Percentiles rank a stretch among this genome's conserved stretches.
These are phyloP conservation scores for Fonsecaea erecta DNA, from an alignment of 2,329 filamentous ascomycete species.

Conservation along the genomic window DNA sequence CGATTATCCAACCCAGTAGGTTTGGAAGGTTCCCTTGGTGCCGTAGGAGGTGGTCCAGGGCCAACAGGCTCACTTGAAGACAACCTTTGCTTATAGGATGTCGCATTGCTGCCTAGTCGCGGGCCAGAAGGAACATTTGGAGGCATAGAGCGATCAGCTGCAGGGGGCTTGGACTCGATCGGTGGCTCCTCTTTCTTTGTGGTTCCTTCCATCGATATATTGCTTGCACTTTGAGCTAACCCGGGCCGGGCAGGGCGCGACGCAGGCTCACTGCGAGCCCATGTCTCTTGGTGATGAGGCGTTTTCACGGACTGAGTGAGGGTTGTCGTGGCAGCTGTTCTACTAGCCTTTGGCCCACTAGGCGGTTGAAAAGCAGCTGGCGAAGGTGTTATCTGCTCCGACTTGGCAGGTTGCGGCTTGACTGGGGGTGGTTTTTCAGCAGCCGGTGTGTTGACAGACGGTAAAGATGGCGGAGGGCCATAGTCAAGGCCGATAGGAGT, in stretches of 20 bases:
- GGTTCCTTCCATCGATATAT: conserved; percentile 19
- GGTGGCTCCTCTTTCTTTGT: conserved; percentile 27
- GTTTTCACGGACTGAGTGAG: conserved; percentile 19
- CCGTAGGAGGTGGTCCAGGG: conserved; percentile 23
- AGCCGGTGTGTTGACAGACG: conserved; percentile 29
- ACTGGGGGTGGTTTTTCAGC: conserved; percentile 23
- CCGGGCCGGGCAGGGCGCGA: conserved; percentile 27
- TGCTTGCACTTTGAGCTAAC: conserved; percentile 12
- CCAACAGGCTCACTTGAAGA: conserved; percentile 30
- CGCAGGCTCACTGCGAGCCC: conserved; percentile 26
- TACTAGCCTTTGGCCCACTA: conserved; percentile 52
- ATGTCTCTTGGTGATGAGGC: conserved; percentile 23
- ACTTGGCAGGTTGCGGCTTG: conserved; percentile 23
- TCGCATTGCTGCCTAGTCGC: conserved; percentile 20
- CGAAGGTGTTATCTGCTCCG: conserved; percentile 13
- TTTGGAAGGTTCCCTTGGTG: conserved; percentile 25
- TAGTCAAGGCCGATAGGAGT: conserved; percentile 36
- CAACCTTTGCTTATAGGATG: conserved; percentile 31
- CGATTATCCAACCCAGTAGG: conserved; percentile 21
- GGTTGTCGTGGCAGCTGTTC: conserved; percentile 32
- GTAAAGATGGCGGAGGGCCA: conserved; percentile 36
- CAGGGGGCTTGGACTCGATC: conserved; percentile 25
- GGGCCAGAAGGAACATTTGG: conserved; percentile 37
- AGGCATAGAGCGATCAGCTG: conserved; percentile 31
- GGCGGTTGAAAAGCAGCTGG: conserved; percentile 44